Conservation (phyloP, 106 monocot species). For the Dendrobium huoshanense region DNA sequence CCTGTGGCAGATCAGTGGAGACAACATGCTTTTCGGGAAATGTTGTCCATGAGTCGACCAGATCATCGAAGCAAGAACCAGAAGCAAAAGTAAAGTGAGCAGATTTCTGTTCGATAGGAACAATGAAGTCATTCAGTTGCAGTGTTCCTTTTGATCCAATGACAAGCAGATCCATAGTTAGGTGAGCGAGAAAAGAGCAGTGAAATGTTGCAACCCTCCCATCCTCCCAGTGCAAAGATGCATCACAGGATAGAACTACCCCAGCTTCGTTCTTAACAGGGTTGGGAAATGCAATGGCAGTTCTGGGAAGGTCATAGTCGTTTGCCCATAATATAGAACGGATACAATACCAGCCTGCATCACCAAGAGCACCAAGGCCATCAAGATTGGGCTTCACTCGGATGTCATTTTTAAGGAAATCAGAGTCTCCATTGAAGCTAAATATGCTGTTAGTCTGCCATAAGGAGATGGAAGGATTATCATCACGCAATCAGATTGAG, state of each 20-base stretch:
- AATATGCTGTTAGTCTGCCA: conserved; percentile 53
- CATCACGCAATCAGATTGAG: too few relatives aligned
- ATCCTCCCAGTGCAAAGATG: conserved; percentile 55
- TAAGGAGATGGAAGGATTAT: not conserved
- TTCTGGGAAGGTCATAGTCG: conserved; percentile 52
- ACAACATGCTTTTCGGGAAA: conserved; percentile 49
- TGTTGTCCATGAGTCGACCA: conserved; percentile 34
- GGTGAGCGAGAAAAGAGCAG: conserved; percentile 58
- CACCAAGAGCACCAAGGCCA: conserved; percentile 69
- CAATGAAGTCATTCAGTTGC: conserved; percentile 36
- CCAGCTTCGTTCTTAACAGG: conserved; percentile 42
- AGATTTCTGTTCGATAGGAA: conserved; percentile 54
- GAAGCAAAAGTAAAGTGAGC: conserved; percentile 32
- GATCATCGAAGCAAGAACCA: conserved; percentile 37
- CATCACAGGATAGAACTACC: conserved; percentile 51
- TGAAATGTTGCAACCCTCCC: conserved; percentile 54
- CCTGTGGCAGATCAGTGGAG: conserved; percentile 52
- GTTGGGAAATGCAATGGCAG: conserved; percentile 33
- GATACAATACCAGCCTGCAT: conserved; percentile 82
- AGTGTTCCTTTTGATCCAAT: conserved; percentile 61
- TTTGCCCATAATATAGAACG: conserved; percentile 61
- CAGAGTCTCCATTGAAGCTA: conserved; percentile 25
- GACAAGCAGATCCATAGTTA: conserved; percentile 43
- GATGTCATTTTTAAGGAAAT: conserved; percentile 71
- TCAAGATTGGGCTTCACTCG: conserved; percentile 84